phyloP scores from a whole-genome alignment of 148 eudicot genomes.

The Cornus suecica region DNA sequence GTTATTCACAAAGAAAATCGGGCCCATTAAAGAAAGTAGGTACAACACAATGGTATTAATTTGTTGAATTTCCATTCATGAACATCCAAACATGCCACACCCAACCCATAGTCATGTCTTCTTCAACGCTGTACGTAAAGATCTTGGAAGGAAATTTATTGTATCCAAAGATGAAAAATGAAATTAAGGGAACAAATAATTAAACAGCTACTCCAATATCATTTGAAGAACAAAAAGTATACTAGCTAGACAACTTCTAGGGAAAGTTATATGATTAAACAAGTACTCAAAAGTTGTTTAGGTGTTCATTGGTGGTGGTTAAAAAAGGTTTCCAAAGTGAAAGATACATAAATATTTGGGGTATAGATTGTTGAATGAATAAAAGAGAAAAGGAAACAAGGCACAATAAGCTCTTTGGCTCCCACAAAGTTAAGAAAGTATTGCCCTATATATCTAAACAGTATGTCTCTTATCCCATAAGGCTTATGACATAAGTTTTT shows the following conservation, averaged over 20 bases:
- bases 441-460: conserved; percentile 16
- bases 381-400: neutral
- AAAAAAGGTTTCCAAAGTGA: conserved; percentile 25
- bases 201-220: neutral
- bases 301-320: conserved; percentile 15
- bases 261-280: conserved; percentile 8
- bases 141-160: neutral
- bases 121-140: neutral
- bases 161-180: neutral
- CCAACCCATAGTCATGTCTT: no score
- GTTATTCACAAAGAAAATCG: neutral
- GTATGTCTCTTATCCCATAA: conserved; percentile 17
- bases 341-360: neutral
- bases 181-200: neutral
- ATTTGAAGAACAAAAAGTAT: neutral
- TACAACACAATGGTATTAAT: neutral
- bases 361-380: neutral
- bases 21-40: neutral
- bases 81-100: neutral
- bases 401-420: conserved; percentile 1
- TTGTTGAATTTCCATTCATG: conserved; percentile 2
- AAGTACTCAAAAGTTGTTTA: conserved; percentile 11
- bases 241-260: neutral
- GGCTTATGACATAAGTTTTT: conserved; percentile 10
- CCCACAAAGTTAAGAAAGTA: conserved; percentile 8